Base-by-base conservation (phyloP, 345 rosid species). In the Erysimum cheiranthoides region DNA sequence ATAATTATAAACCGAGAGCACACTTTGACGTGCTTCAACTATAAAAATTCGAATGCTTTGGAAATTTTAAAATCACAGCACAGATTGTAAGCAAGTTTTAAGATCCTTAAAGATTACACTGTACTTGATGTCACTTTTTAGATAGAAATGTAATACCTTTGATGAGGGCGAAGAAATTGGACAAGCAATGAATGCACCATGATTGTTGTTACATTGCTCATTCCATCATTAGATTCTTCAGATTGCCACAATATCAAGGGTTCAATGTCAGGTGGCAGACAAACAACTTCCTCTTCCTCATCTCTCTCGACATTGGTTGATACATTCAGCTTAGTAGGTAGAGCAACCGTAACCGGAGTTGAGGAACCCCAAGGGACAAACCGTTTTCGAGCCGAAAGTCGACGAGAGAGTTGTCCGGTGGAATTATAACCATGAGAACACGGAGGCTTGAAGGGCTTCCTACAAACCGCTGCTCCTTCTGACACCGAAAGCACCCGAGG, bases 321-420 rank as follows among this genome's bases (percentile, higher is more conserved):
- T 61, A 46, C 42, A 54, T 59, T 77, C 10, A 83, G 61, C 65
- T 52, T 80, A 68, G 80, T 80, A 50, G 84, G 78, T 75, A 85
- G 73, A 59, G 79, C 65, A 76, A 88, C 80, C 77, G 85, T 77
- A 42, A 83, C 83, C n/a, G 97, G 94, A 73, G 68, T 83, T 2
- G 86, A 81, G 64, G 93, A 87, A 32, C 98, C 97, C 98, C 98
- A 92, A 1, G 99, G 99, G 58, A 95, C 94, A 79, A 95, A 95
- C 27, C 97, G 78, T 74, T 89, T 95, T 13, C 99, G 86, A 50
- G 98, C 98, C 3, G 69, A 86, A 78, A 95, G 97, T 27, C 99
- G 96, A 30, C 94, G 98, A 30, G 84, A 76, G 65, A 95, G 97
- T 76, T 78, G 74, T 11, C 82, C 91, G 8, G 78, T 88, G 51